Conservation (phyloP, 306 rosid species). For the Arachis stenosperma region DNA sequence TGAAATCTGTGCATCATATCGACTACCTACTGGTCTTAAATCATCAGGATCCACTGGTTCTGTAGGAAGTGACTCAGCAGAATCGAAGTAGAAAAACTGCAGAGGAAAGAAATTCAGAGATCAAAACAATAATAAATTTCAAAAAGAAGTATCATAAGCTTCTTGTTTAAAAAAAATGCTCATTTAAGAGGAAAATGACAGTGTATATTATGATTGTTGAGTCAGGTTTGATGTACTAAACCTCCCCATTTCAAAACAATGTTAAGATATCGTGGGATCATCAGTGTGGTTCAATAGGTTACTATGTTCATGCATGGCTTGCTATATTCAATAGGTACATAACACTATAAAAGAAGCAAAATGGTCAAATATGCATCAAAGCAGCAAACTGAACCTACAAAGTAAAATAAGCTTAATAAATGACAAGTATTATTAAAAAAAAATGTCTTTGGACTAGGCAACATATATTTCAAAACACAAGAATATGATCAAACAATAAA, state of each 20-base stretch:
- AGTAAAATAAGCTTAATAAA: neutral
- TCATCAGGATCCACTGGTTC: constrained; percentile 66
- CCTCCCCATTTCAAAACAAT: neutral
- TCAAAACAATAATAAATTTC: constrained; percentile 30
- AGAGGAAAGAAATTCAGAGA: constrained; percentile 17
- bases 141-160: neutral
- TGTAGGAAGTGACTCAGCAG: constrained; percentile 83
- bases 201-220: neutral
- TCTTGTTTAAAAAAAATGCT: neutral
- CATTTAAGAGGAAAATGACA: neutral
- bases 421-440: neutral
- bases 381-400: neutral
- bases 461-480: neutral
- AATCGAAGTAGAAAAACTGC: constrained; percentile 93
- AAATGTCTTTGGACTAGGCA: neutral
- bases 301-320: neutral
- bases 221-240: neutral
- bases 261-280: neutral
- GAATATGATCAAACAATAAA: neutral
- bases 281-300: too few relatives aligned
- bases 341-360: neutral
- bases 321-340: neutral
- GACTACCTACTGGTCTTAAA: constrained; percentile 66
- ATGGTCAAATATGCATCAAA: constrained; percentile 8
- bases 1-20: constrained; percentile 90